Evolutionary conservation across 495 filamentous ascomycete genomes (phyloP).

Genomic region (Schizothecium vesticola): DNA sequence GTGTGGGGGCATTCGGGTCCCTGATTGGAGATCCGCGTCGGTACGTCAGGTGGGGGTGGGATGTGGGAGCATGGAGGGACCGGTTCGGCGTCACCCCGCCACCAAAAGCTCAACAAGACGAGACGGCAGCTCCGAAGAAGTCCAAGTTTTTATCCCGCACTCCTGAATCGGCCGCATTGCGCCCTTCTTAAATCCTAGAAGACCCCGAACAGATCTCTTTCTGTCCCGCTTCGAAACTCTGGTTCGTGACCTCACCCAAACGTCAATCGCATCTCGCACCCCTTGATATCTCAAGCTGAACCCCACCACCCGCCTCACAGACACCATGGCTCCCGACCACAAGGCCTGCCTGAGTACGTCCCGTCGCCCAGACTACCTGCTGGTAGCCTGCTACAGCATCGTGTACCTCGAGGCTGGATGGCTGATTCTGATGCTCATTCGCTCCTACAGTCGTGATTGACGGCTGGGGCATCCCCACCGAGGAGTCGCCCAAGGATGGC

Average conservation of each 20-base stretch:
- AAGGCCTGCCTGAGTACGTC: conserved; percentile 88
- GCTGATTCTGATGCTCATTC: conserved; percentile 48
- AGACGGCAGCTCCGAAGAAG: conserved; percentile 13
- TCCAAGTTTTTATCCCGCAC: conserved; percentile 27
- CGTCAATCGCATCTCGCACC: not conserved
- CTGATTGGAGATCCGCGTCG: not conserved
- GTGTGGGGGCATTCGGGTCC: not conserved
- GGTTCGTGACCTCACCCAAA: not conserved
- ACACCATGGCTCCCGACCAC: conserved; percentile 74
- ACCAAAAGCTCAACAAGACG: conserved; percentile 17
- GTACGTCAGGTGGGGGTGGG: conserved; percentile 23
- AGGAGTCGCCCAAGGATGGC: conserved; percentile 71
- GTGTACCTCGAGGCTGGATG: conserved; percentile 49
- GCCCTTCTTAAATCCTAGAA: not conserved
- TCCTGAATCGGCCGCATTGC: not conserved
- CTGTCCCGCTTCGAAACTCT: not conserved
- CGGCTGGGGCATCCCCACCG: conserved; percentile 88
- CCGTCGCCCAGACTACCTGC: conserved; percentile 38
- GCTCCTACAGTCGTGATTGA: conserved; percentile 80
- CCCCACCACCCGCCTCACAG: conserved; percentile 6
- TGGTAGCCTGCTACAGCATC: conserved; percentile 41
- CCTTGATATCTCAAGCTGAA: not conserved
- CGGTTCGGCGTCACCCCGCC: conserved; percentile 18
- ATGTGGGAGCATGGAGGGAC: not conserved
- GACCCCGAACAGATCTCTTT: conserved; percentile 15